Conservation (phyloP, 805 yeast genomes). For the Suhomyces canberraensis region DNA sequence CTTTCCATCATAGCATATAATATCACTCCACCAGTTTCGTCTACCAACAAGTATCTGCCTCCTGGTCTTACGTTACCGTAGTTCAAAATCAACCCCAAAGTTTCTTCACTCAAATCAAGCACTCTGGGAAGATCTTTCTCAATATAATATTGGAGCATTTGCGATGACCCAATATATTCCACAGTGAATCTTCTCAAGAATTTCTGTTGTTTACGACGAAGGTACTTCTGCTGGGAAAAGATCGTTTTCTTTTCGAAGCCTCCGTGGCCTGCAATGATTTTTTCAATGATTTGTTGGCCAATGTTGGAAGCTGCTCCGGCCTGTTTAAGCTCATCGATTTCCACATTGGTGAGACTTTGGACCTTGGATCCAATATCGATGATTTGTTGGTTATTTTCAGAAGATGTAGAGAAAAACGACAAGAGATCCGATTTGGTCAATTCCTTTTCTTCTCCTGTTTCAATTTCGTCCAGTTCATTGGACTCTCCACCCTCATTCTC, state of each 20-base stretch:
- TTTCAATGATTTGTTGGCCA: slow-evolving; percentile 77
- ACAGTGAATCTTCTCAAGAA: slow-evolving; percentile 83
- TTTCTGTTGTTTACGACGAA: slow-evolving; percentile 88
- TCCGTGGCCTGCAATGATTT: slow-evolving; percentile 78
- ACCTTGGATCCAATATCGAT: slow-evolving; percentile 64
- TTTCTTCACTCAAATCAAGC: slow-evolving; percentile 80
- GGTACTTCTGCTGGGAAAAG: slow-evolving; percentile 87
- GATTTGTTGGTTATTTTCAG: slow-evolving; percentile 65
- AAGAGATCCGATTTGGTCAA: slow-evolving; percentile 39
- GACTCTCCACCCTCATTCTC: slow-evolving; percentile 15
- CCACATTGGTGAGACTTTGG: slow-evolving; percentile 73
- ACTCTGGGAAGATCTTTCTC: slow-evolving; percentile 75
- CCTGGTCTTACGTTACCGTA: slow-evolving; percentile 85
- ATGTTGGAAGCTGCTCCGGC: slow-evolving; percentile 57
- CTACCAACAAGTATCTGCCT: slow-evolving; percentile 82
- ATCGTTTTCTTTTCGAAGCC: slow-evolving; percentile 86
- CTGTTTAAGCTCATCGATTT: slow-evolving; percentile 78
- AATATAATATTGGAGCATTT: slow-evolving; percentile 66
- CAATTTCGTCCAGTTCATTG: background rate
- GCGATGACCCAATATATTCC: slow-evolving; percentile 67
- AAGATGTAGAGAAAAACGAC: slow-evolving; percentile 38
- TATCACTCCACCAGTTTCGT: slow-evolving; percentile 93
- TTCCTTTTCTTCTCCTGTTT: slow-evolving; percentile 15
- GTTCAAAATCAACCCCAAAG: slow-evolving; percentile 72
- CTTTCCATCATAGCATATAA: slow-evolving; percentile 85